phyloP scores from a whole-genome alignment of 2,329 filamentous ascomycete species.

The Colletotrichum cereale region DNA sequence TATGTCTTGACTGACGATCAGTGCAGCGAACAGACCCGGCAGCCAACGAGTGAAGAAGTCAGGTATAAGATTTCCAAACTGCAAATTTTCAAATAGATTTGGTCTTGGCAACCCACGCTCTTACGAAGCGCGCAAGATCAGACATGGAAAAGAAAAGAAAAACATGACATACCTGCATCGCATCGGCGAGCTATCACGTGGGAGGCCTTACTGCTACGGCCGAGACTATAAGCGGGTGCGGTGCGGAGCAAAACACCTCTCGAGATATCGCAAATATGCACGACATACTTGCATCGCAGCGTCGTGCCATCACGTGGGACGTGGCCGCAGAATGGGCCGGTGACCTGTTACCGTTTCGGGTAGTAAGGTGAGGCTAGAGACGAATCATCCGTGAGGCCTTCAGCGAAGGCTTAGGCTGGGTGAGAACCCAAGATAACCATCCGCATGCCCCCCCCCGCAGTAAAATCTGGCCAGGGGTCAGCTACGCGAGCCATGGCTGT shows the following conservation, averaged over 20 bases:
- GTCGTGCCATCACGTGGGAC: constrained; percentile 31
- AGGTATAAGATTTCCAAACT: background rate
- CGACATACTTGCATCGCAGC: constrained; percentile 39
- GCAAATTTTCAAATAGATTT: too few species aligned
- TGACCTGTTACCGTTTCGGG: constrained; percentile 16
- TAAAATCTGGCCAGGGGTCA: background rate
- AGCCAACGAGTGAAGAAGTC: background rate
- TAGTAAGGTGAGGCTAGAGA: constrained; percentile 18
- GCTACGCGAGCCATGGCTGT: background rate
- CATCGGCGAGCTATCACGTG: constrained; percentile 35
- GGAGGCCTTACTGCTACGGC: constrained; percentile 13
- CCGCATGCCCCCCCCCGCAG: background rate
- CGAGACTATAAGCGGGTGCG: background rate
- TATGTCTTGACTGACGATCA: background rate
- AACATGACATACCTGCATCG: constrained; percentile 35
- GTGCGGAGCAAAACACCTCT: constrained; percentile 29
- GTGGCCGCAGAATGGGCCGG: constrained; percentile 37
- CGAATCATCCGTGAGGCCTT: constrained; percentile 8
- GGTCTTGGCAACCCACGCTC: background rate
- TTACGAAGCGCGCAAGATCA: constrained; percentile 4
- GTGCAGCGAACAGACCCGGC: background rate
- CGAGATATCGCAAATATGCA: constrained; percentile 41
- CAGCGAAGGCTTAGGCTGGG: background rate
- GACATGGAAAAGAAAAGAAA: constrained; percentile 1
- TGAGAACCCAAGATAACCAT: background rate